Conservation (phyloP, 2,329 filamentous ascomycete species). For the Clonostachys chloroleuca region DNA sequence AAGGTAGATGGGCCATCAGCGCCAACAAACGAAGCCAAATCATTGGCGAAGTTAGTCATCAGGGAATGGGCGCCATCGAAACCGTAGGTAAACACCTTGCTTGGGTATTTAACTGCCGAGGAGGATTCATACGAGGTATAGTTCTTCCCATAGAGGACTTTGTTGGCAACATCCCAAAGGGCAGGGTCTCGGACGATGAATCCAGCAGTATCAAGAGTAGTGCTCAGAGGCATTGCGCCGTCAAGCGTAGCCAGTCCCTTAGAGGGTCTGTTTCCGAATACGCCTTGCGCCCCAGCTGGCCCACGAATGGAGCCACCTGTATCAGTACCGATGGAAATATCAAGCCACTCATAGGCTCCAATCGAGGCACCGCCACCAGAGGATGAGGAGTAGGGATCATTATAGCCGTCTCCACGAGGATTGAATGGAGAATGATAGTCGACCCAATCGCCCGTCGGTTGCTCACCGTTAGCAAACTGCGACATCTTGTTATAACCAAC, state of each 20-base stretch:
- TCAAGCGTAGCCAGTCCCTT: conserved; percentile 30
- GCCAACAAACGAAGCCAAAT: conserved; percentile 17
- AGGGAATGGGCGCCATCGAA: conserved; percentile 12
- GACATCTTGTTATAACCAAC: conserved; percentile 41
- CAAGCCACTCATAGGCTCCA: conserved; percentile 37
- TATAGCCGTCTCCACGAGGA: conserved; percentile 41
- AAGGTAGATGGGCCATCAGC: conserved; percentile 9
- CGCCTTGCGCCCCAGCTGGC: conserved; percentile 33
- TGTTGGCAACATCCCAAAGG: conserved; percentile 23
- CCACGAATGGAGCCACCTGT: conserved; percentile 40
- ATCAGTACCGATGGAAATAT: conserved; percentile 33
- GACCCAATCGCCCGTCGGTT: conserved; percentile 43
- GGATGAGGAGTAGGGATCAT: conserved; percentile 39
- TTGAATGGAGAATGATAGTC: conserved; percentile 37
- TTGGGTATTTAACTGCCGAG: conserved; percentile 17
- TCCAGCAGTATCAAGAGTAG: conserved; percentile 36
- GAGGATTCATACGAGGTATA: conserved; percentile 19
- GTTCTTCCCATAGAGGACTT: conserved; percentile 22
- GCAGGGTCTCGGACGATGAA: conserved; percentile 29
- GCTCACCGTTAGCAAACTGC: conserved; percentile 37
- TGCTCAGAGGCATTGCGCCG: conserved; percentile 33
- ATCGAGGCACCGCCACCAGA: conserved; percentile 29
- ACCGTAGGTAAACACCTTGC: conserved; percentile 14
- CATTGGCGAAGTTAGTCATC: conserved; percentile 17
- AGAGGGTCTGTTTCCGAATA: conserved; percentile 39